Base-by-base conservation (phyloP, 2,329 filamentous ascomycete genomes). In the Fusarium oxysporum region DNA sequence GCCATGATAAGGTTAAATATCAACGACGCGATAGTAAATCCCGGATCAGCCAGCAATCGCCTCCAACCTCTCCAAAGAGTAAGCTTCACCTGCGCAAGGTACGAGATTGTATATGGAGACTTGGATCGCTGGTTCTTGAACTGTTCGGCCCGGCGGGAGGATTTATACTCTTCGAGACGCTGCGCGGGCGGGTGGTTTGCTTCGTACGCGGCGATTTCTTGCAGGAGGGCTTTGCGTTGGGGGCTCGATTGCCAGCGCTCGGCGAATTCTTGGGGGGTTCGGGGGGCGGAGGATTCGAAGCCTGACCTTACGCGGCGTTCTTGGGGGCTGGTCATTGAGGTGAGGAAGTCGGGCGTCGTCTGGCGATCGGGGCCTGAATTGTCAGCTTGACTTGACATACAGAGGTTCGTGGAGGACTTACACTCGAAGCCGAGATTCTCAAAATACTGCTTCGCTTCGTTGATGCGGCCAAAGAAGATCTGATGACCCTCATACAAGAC, bases 401-500 rank as follows among this genome's bases (percentile, higher is more conserved):
- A 1, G 3, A 3, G 7, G 1, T 3, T 0, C 0, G 2, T 6
- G 19, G 7, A 8, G 21, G 16, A 32, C 75, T 44, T 66, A 74
- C 77, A 78, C 28, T 76, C 64, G 21, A 78, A 78, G 8, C 77
- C 77, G 0, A 78, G 44, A 0, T 85, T 81, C 65, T 89, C 83
- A 76, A 93, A 93, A 78, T 91, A 93, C 8, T 82, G 76, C 70
- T 87, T 90, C 1, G 91, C 91, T 5, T 87, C 83, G 6, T 83
- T 81, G 0, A 85, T 86, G 7, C 82, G 83, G 4, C 92, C 92
- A 72, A 91, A 93, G 81, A 87, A 93, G 60, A 92, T 90, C 74
- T 92, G 91, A 59, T 89, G 86, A 2, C 91, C 92, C 68, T 92
- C 88, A 75, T 93, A 91, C 3, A 93, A 83, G 0, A 93, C 84